These are phyloP conservation scores for Solanum sejunctum DNA, from an alignment of 257 asterid genomes.

Conservation along the genomic window DNA sequence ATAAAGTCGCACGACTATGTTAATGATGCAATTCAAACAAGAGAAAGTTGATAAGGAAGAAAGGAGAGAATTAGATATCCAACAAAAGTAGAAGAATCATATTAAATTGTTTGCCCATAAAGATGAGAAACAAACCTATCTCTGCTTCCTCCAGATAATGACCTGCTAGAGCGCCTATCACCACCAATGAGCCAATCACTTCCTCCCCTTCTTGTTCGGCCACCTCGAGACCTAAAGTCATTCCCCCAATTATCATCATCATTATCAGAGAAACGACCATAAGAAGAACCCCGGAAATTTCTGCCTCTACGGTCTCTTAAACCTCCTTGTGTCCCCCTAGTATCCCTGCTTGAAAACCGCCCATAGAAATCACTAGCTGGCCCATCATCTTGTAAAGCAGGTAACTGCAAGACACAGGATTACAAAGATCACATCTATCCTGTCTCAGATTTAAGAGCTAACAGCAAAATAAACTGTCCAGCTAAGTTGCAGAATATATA, in stretches of 20 bases:
- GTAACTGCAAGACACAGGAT: conserved; percentile 44
- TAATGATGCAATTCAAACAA: background rate
- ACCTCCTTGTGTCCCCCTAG: conserved; percentile 44
- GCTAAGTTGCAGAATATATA: background rate
- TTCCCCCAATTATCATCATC: conserved; percentile 21
- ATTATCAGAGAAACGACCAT: conserved; percentile 21
- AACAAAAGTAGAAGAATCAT: background rate
- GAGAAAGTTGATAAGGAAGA: background rate
- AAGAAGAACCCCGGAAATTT: conserved; percentile 48
- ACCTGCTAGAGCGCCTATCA: conserved; percentile 36
- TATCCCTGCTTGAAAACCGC: conserved; percentile 58
- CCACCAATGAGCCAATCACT: conserved; percentile 74
- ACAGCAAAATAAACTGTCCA: background rate
- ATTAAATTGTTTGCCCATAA: background rate
- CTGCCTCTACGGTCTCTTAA: conserved; percentile 44
- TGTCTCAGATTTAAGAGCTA: background rate
- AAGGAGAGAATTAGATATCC: background rate
- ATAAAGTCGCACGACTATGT: background rate
- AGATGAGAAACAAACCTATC: conserved; percentile 30
- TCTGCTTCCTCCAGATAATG: conserved; percentile 54
- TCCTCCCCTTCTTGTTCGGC: conserved; percentile 38
- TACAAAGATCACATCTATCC: background rate
- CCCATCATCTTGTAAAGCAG: conserved; percentile 88
- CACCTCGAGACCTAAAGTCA: conserved; percentile 30
- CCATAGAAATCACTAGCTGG: conserved; percentile 76